Conservation (phyloP, 148 eudicot genomes). For the Beta vulgaris region DNA sequence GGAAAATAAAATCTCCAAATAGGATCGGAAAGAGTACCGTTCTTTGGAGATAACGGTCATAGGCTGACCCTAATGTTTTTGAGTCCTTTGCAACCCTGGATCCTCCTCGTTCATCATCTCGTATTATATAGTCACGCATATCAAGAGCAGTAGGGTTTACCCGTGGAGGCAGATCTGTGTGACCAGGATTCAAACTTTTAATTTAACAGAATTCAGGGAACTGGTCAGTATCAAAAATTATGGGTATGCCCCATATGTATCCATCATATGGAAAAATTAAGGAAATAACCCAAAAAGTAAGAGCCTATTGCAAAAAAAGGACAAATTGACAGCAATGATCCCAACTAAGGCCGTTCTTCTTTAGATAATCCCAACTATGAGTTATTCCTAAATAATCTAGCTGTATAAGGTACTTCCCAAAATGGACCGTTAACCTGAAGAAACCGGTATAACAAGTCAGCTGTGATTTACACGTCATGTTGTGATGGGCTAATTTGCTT, state of each 20-base stretch:
- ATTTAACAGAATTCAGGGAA: slow-evolving; percentile 4
- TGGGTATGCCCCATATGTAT: slow-evolving; percentile 1
- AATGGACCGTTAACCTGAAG: no score
- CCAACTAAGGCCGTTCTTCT: no score
- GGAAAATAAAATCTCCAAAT: background rate
- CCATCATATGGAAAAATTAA: background rate
- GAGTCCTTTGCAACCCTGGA: slow-evolving; percentile 45
- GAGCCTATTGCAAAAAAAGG: no score
- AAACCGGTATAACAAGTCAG: no score
- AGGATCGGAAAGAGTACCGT: slow-evolving; percentile 34
- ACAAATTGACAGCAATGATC: no score
- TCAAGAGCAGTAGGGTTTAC: slow-evolving; percentile 37
- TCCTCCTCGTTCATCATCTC: slow-evolving; percentile 44
- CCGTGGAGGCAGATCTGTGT: slow-evolving; percentile 44
- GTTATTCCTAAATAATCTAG: no score
- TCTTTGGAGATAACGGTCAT: slow-evolving; percentile 65
- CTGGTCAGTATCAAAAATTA: background rate
- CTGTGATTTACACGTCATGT: no score
- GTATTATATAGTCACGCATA: slow-evolving; percentile 38
- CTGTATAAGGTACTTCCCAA: no score
- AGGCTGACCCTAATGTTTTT: slow-evolving; percentile 52
- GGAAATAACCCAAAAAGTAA: background rate
- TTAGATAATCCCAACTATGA: no score
- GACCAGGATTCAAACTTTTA: slow-evolving; percentile 18
- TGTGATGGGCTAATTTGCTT: no score